phyloP scores from a whole-genome alignment of 2,329 filamentous ascomycete species.

The Trichoderma afroharzianum region DNA sequence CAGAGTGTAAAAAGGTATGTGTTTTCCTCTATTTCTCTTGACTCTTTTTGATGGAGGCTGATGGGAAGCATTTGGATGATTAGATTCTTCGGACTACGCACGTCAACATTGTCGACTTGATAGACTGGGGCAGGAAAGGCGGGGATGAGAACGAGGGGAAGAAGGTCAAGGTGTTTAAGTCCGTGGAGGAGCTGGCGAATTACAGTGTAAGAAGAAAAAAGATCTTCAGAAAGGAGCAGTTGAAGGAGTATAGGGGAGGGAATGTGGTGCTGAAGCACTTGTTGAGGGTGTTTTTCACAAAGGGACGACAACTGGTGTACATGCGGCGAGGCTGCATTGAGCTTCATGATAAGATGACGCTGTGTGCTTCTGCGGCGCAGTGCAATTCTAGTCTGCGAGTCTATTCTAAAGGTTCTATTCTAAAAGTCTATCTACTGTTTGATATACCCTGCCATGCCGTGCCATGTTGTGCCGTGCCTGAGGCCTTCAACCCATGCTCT shows the following conservation, averaged over 20 bases:
- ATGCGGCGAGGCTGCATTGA: neutral
- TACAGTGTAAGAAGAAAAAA: neutral
- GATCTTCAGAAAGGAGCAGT: neutral
- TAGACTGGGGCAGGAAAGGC: neutral
- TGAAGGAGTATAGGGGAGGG: neutral
- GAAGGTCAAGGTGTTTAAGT: neutral
- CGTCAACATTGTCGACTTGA: conserved; percentile 5
- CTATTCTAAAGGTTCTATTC: neutral
- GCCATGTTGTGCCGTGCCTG: neutral
- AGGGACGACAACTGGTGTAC: neutral
- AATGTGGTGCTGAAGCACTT: conserved; percentile 4
- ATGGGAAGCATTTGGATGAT: neutral
- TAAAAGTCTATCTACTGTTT: neutral
- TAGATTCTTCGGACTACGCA: conserved; percentile 3
- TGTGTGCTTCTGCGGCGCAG: neutral
- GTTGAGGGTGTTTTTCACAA: neutral
- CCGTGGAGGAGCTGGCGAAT: neutral
- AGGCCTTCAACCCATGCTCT: neutral
- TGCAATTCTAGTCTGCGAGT: neutral
- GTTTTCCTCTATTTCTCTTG: neutral
- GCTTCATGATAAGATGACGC: neutral
- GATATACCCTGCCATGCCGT: neutral
- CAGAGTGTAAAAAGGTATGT: neutral
- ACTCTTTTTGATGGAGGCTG: neutral
- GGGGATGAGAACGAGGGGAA: neutral